Base-by-base conservation (phyloP, 768 basidiomycete genomes). In the Austroboletus eburneus region DNA sequence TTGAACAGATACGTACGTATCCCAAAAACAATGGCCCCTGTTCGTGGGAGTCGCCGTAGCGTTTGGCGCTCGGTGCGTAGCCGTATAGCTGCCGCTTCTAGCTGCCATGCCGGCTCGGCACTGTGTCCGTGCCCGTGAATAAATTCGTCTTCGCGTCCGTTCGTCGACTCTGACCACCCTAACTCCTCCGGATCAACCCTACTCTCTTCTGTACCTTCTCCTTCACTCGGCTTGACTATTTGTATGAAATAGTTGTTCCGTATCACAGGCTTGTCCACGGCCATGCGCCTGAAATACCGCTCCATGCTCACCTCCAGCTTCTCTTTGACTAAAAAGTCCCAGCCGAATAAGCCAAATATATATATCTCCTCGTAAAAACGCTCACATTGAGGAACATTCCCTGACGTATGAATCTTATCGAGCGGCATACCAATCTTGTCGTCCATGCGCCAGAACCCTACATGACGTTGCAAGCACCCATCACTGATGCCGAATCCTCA, bases 381-480 rank as follows among this genome's bases (percentile, higher is more conserved):
- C 81, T 61, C 63, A 84, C 85, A 89, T 62, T 78, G 79, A 20
- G 87, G 86, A 14, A 91, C 87, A n/a, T n/a, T n/a, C 46, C 81
- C 66, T n/a, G 56, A 30, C 35, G 61, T 37, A 30, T 90, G 87
- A 42, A 90, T 87, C 46, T 87, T 79, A 34, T 87, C 83, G 32
- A 90, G 67, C 14, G 79, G 73, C 57, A 83, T 69, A 9, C 87
- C 89, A 43, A 87, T 78, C 69, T 91, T 90, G 66, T 89, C 87
- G 49, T 76, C 63, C 67, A 90, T 72, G n/a, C 87, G 76, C 88
- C 88, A 91, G 50, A 77, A 82, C 9, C 88, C 87, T 86, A 20
- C 16, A 22, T 34, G 2, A 37, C 13, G 29, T 32, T 4, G 13
- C 25, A n/a, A 17, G 38, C 16, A n/a, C 17, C 4, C 9, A 18